Evolutionary conservation across 257 asterid species (phyloP), one percentile per base, ranked within the genome.

Genomic region (Scutellaria minor): DNA sequence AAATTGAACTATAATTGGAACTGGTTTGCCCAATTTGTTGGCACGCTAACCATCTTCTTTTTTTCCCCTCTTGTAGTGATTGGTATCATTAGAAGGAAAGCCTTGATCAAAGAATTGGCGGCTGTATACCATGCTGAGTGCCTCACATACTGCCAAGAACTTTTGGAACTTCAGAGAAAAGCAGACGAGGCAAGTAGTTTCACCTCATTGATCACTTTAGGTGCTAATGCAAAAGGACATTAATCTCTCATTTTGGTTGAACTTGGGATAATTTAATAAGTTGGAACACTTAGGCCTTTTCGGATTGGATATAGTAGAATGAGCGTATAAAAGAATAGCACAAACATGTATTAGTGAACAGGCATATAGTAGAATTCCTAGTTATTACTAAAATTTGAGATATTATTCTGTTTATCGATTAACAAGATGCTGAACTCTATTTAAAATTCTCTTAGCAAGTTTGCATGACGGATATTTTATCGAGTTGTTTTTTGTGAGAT

Each of bases 101-200:
- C 96, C 39, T 76, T 93, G 86, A 83, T 93, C 71, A 91, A 87
- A 76, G 98, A 89, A 66, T 76, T 93, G 86, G 97, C 98, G 18
- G 97, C 90, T 48, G 83, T 79, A 12, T 94, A 91, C 71, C 98
- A 94, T 40, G 91, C 97, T 0, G 98, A 94, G 88, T 94, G 98
- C 82, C 98, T 91, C 76, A 61, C 96, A 8, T 82, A 89, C 80
- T 91, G 98, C 82, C 96, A 87, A 80, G 91, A 92, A 75, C 96
- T 94, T 50, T 79, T 88, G 85, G 96, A 91, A 78, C 93, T 91
- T 42, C 97, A 94, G 86, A 88, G 78, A n/a, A 88, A 88, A 68
- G 9, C 75, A 2, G 95, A 89, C 45, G 96, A 91, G 98, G 97
- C 79, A 77, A 83, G 96, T 64, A 22, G 55, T 74, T 64, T 41